Evolutionary conservation across 2,329 filamentous ascomycete genomes (phyloP).

Genomic region (Ophiostoma quercus): DNA sequence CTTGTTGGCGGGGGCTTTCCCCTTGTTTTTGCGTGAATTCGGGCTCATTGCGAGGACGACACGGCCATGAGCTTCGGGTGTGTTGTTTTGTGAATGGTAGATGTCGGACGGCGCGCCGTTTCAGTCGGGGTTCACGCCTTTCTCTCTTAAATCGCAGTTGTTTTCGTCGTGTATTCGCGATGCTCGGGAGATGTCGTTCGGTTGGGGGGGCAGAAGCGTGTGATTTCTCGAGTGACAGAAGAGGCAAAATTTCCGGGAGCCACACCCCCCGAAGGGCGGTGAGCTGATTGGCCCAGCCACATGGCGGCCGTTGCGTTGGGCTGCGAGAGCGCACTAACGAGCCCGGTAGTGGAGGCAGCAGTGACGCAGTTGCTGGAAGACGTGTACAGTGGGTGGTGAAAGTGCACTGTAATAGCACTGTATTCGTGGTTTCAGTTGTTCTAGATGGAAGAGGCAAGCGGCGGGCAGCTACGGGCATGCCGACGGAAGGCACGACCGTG

Average conservation of each 20-base stretch:
- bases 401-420: not conserved
- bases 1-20: slow-evolving; percentile 19
- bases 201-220: slow-evolving; percentile 14
- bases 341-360: slow-evolving; percentile 4
- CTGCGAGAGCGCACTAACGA: slow-evolving; percentile 3
- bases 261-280: slow-evolving; percentile 9
- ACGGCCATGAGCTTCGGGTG: slow-evolving; percentile 16
- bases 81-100: no score
- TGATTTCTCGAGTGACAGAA: slow-evolving; percentile 17
- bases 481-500: not conserved
- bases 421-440: not conserved
- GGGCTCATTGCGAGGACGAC: slow-evolving; percentile 18
- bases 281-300: slow-evolving; percentile 24
- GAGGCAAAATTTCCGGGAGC: slow-evolving; percentile 22
- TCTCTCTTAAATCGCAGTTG: not conserved
- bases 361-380: slow-evolving; percentile 11
- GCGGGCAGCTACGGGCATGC: not conserved
- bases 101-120: not conserved
- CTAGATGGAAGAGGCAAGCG: not conserved
- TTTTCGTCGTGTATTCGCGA: not conserved
- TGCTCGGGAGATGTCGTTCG: slow-evolving; percentile 9
- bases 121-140: not conserved
- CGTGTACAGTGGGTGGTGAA: slow-evolving; percentile 10
- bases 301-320: slow-evolving; percentile 15
- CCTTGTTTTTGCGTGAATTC: slow-evolving; percentile 22